Conservation (phyloP, 306 rosid genomes). For the Dalbergia cultrata region DNA sequence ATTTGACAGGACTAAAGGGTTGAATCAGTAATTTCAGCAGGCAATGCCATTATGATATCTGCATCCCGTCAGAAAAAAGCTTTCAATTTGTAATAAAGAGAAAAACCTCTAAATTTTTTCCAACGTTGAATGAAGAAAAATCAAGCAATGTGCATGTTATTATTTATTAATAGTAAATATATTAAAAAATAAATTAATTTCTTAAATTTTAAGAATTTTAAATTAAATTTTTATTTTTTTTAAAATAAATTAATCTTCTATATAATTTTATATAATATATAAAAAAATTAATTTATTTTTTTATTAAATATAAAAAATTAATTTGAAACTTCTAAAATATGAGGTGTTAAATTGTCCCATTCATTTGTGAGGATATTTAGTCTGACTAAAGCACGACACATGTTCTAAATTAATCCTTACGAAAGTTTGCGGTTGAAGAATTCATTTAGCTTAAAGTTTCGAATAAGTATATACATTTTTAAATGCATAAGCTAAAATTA, state of each 20-base stretch:
- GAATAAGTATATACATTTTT: background rate
- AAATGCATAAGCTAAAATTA: background rate
- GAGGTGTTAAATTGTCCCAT: no score
- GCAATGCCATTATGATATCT: conserved; percentile 53
- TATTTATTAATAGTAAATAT: background rate
- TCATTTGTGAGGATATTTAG: no score
- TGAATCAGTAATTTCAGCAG: conserved; percentile 34
- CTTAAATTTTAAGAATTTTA: no score
- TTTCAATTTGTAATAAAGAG: background rate
- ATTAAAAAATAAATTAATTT: no score
- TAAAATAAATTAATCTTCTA: no score
- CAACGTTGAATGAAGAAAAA: no score
- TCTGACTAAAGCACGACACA: background rate
- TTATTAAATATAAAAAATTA: no score
- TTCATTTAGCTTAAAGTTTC: background rate
- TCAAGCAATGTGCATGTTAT: background rate
- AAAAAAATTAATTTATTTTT: no score
- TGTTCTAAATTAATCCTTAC: background rate
- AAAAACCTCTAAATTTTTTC: no score
- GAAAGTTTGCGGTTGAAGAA: background rate
- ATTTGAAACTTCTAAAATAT: no score
- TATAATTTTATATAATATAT: no score
- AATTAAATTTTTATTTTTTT: no score
- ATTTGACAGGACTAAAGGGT: conserved; percentile 47
- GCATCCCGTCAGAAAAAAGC: conserved; percentile 44